Evolutionary conservation across 2,329 filamentous ascomycete species (phyloP).

Genomic region (Colletotrichum musicola): DNA sequence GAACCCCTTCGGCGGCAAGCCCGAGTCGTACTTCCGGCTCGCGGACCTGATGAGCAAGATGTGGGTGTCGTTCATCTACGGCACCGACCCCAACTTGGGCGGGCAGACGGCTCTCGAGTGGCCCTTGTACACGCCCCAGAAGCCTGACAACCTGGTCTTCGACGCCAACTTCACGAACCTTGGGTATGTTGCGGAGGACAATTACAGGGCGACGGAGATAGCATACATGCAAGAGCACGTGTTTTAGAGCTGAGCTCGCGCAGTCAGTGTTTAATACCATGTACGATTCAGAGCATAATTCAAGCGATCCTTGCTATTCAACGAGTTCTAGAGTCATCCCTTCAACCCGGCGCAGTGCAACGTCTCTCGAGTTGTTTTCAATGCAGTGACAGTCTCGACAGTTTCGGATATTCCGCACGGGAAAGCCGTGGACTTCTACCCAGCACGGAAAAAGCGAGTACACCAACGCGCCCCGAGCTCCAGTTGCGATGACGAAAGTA

Average conservation of each 20-base stretch:
- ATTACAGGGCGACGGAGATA: constrained; percentile 58
- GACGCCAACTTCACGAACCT: constrained; percentile 58
- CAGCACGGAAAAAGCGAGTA: no score
- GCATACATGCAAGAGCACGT: constrained; percentile 48
- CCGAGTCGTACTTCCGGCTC: constrained; percentile 55
- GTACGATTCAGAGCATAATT: background rate
- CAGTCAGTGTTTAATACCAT: background rate
- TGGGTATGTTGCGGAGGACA: constrained; percentile 57
- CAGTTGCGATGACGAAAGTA: no score
- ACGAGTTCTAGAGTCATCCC: no score
- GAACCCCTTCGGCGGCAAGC: constrained; percentile 55
- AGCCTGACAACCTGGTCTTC: constrained; percentile 62
- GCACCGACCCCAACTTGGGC: constrained; percentile 55
- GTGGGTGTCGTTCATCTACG: constrained; percentile 64
- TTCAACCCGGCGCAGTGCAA: no score
- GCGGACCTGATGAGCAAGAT: constrained; percentile 62
- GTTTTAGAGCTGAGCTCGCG: background rate
- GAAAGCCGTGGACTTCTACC: no score
- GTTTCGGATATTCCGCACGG: no score
- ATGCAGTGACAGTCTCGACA: no score
- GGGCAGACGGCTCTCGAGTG: constrained; percentile 45
- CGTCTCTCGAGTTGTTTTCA: no score
- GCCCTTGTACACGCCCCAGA: constrained; percentile 56
- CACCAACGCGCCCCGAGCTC: no score
- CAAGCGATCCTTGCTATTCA: no score